A percentile compares a stretch with the other conserved stretches of the same genome.
phyloP scores from a whole-genome alignment of 148 eudicot species.

The Rhododendron henanense region DNA sequence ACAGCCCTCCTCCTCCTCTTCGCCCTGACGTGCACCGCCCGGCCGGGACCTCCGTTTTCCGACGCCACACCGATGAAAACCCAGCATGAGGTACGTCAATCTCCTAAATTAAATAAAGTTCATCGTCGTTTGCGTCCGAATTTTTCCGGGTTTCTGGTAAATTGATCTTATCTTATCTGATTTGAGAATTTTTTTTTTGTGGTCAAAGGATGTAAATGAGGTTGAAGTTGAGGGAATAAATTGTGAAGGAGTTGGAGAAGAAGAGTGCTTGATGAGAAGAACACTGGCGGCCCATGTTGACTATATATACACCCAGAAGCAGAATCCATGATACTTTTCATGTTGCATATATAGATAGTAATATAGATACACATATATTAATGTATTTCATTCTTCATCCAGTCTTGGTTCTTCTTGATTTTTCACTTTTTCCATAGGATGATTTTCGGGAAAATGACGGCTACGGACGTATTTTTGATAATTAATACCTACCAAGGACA shows the following conservation, averaged over 20 bases:
- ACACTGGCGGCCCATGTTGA: slow-evolving; percentile 35
- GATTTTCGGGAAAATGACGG: background rate
- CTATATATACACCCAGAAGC: slow-evolving; percentile 45
- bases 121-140: background rate
- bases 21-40: slow-evolving; percentile 19
- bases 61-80: slow-evolving; percentile 25
- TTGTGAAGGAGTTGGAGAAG: slow-evolving; percentile 32
- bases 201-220: background rate
- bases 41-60: slow-evolving; percentile 20
- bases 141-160: background rate
- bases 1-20: slow-evolving; percentile 24
- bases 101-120: background rate
- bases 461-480: too few species aligned
- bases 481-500: too few species aligned
- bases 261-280: slow-evolving; percentile 39
- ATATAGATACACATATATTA: background rate
- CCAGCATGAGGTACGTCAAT: slow-evolving; percentile 15
- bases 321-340: slow-evolving; percentile 9
- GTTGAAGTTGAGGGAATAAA: slow-evolving; percentile 1
- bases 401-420: background rate
- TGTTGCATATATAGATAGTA: background rate
- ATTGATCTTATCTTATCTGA: background rate
- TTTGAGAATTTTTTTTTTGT: background rate
- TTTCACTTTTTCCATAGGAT: background rate
- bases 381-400: background rate